Base-by-base conservation (phyloP, 2,329 filamentous ascomycete species). In the Talaromyces verruculosus region DNA sequence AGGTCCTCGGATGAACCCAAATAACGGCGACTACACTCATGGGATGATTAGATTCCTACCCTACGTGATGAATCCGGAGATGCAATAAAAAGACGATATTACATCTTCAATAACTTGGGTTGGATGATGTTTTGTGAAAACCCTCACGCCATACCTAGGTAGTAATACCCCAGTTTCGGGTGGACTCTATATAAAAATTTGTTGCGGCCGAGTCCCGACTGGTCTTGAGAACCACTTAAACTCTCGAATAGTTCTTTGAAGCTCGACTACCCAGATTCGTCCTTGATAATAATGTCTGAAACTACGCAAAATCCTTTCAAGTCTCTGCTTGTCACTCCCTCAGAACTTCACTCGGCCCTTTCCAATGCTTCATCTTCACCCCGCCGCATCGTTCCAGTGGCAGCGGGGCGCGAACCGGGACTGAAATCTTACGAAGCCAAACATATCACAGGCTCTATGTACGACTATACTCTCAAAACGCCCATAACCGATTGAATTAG, bases 381-480 rank as follows among this genome's bases (percentile, higher is more conserved):
- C 63, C 19, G 58, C 41, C 71, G 72, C 10, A 70, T 74, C 19
- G 47, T 74, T 49, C 72, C 73, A 17, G 57, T 74, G 1, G 72
- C 72, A 5, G 72, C 69, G 13, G 72, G 72, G 15, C 68, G 70
- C 17, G 57, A 61, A 25, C 43, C 67, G 3, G 66, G 64, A 8
- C 61, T 63, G n/a, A 13, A 65, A 5, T 68, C 68, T 4, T 72
- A 65, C 25, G 45, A 68, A 41, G 53, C 61, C 3, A 67, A 69
- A 10, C 71, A 73, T 22, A 71, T 74, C n/a, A 71, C 72, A 25
- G 67, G 68, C 6, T 71, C 72, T 8, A 61, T 73, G 72, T 74
- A 70, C 35, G 63, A 47, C 5, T 1, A 10, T 5, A 35, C 2
- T 17, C 41, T 2, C 11, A 53, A 25, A 25, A 51, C 0, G 4